Evolutionary conservation across 148 eudicot species (phyloP).

Genomic region (Diospyros kaki): DNA sequence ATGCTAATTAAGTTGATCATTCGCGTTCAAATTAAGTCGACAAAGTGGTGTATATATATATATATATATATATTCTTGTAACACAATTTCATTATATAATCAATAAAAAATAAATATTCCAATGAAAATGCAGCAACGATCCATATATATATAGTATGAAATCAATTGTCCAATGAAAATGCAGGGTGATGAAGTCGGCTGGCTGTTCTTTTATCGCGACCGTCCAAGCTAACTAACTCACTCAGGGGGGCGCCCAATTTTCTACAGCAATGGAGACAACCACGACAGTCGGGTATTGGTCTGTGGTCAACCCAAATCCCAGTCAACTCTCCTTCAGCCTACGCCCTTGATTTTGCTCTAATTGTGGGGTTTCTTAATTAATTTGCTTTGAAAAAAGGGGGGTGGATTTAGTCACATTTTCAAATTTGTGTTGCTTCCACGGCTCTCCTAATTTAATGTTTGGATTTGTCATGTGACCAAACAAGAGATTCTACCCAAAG

Average conservation of each 20-base stretch:
- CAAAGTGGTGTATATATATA: too few species aligned
- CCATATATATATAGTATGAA: background rate
- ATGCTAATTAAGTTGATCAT: too few species aligned
- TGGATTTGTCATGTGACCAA: background rate
- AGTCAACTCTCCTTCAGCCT: constrained; percentile 13
- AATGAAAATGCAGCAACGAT: too few species aligned
- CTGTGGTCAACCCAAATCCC: constrained; percentile 13
- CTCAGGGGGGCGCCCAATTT: background rate
- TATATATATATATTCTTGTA: too few species aligned
- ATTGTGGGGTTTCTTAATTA: background rate
- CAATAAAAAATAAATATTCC: too few species aligned
- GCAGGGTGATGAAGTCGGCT: constrained; percentile 6
- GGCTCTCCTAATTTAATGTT: background rate
- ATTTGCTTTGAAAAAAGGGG: background rate
- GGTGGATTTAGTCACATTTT: background rate
- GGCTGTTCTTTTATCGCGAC: background rate
- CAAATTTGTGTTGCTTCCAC: constrained; percentile 16
- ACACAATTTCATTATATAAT: too few species aligned
- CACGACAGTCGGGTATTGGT: constrained; percentile 14
- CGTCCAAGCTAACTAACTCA: constrained; percentile 7
- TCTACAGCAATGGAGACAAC: background rate
- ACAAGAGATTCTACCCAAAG: background rate
- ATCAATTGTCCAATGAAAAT: background rate
- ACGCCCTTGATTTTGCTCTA: background rate
- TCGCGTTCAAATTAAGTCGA: too few species aligned